Percentiles rank a stretch among this genome's conserved stretches.
Conservation (phyloP, 768 basidiomycete species). For the Albatrellus ellisii region DNA sequence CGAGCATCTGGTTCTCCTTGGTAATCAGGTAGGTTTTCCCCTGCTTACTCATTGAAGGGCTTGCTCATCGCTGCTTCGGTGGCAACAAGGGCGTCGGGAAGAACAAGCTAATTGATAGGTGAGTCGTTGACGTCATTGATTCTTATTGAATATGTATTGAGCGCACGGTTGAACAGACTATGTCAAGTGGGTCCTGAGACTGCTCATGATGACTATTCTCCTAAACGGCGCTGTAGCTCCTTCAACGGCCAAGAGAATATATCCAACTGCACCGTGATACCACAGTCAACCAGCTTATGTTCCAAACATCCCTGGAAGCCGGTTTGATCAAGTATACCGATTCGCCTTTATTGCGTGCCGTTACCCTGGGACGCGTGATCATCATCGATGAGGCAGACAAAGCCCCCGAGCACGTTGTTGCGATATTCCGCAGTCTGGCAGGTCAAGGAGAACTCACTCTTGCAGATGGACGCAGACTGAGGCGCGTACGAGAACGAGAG, state of each 20-base stretch:
- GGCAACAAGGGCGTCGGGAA: conserved; percentile 46
- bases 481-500: conserved; percentile 30
- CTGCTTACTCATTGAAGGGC: neutral
- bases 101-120: conserved; percentile 58
- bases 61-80: neutral
- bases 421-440: conserved; percentile 56
- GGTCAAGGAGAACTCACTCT: conserved; percentile 52
- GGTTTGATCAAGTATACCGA: conserved; percentile 49
- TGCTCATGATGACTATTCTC: conserved; percentile 1
- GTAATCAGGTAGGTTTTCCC: conserved; percentile 39
- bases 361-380: conserved; percentile 47
- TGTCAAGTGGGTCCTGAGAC: conserved; percentile 33
- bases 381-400: conserved; percentile 66
- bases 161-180: conserved; percentile 21
- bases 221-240: conserved; percentile 26
- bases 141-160: neutral
- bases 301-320: conserved; percentile 44
- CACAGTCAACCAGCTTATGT: conserved; percentile 60
- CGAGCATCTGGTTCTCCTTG: conserved; percentile 52
- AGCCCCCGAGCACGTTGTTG: conserved; percentile 61
- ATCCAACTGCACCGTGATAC: conserved; percentile 60
- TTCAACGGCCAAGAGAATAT: conserved; percentile 52
- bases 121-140: conserved; percentile 8
- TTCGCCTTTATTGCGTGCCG: conserved; percentile 54
- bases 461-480: conserved; percentile 47